Base-by-base conservation (phyloP, 306 rosid species). In the Cucumis hystrix region DNA sequence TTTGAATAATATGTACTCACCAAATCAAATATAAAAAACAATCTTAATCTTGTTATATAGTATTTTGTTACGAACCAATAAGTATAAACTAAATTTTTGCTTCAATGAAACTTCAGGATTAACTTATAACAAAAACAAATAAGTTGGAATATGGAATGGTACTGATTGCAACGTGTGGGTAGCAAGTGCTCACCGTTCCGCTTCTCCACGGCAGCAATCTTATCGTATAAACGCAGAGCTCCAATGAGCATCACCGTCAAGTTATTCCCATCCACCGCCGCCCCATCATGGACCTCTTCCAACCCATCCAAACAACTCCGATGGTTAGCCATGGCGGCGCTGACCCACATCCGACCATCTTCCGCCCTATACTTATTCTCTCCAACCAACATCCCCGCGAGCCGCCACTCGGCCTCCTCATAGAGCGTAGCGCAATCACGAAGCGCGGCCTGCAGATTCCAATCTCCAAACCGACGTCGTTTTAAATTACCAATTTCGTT, bases 271-370 rank as follows among this genome's bases (percentile, higher is more conserved):
- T 45, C 41, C 37, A 49, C 64, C 78, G 63, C 49, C 55, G 33
- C 10, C 60, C 14, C 33, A 30, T 11, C 21, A 7, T 47, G 61
- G 23, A 13, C 64, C 60, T 77, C 73, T 5, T 47, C 43, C 59
- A 77, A 25, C 21, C 79, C 63, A 47, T 77, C 65, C 60, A 47
- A 61, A 47, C 71, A 77, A 61, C 72, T 77, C 61, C 79, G 37
- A 62, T 60, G 60, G 21, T 23, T 77, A 49, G 72, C 60, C 10
- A 62, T 59, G 15, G 63, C 73, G 43, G 55, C 79, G 59, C 79
- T 77, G 3, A 77, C 30, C 79, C 79, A 77, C 35, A 17, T 30
- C 56, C 45, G 59, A 18, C 61, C 79, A 62, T 77, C 79, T 8
- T 77, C 57, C 51, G 40, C 59, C 17, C 59, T 61, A 25, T 41